A percentile compares a stretch with the other conserved stretches of the same genome.
Conservation (phyloP, 2,329 filamentous ascomycete species). For the Cercospora sp. region DNA sequence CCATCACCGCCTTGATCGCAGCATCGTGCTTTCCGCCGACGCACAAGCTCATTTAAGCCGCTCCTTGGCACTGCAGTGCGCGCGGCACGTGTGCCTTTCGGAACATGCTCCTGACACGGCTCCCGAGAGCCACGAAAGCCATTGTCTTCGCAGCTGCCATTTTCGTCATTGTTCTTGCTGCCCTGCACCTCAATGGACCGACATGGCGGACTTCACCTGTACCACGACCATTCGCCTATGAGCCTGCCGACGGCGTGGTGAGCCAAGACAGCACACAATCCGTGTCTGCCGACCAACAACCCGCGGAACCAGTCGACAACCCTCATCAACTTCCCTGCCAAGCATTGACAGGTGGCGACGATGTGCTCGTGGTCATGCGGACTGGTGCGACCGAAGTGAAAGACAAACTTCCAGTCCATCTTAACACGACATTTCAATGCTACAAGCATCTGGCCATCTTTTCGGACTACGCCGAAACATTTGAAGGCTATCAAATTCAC, state of each 20-base stretch:
- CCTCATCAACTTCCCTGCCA: constrained; percentile 25
- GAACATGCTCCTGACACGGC: constrained; percentile 15
- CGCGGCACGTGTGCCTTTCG: background rate
- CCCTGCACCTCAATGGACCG: constrained; percentile 11
- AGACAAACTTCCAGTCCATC: constrained; percentile 57
- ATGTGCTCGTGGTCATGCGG: constrained; percentile 59
- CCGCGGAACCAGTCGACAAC: background rate
- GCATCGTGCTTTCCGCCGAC: background rate
- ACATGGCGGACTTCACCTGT: constrained; percentile 1
- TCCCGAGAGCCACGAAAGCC: constrained; percentile 19
- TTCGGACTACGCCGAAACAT: constrained; percentile 57
- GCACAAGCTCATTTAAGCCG: background rate
- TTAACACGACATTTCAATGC: constrained; percentile 57
- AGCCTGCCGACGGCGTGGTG: background rate
- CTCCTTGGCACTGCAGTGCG: background rate
- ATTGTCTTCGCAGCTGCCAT: constrained; percentile 9
- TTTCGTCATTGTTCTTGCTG: constrained; percentile 8
- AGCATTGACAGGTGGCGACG: constrained; percentile 41
- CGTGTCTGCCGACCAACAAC: background rate
- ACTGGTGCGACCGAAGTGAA: constrained; percentile 60
- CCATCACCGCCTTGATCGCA: background rate
- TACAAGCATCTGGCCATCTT: constrained; percentile 58
- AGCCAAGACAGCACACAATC: background rate
- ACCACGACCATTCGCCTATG: background rate
- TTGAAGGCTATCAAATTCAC: constrained; percentile 45